Conservation (phyloP, 306 rosid genomes). For the peach (Prunus persica) region DNA sequence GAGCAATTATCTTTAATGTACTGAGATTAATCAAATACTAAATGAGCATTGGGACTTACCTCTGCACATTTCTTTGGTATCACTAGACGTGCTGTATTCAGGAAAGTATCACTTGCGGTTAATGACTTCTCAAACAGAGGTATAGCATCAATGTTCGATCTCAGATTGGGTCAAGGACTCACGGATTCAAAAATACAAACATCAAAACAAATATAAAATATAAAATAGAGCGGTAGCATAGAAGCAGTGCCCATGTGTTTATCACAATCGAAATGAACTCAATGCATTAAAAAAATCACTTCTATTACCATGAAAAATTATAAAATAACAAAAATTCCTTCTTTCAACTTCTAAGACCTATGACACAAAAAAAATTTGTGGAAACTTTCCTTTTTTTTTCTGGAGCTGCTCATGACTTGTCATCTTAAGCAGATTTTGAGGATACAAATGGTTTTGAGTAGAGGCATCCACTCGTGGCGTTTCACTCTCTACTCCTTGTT, state of each 20-base stretch:
- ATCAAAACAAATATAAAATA: background rate
- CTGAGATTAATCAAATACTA: background rate
- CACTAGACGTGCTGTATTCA: slow-evolving; percentile 25
- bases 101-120: slow-evolving; percentile 15
- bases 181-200: background rate
- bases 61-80: slow-evolving; percentile 25
- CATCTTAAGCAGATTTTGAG: background rate
- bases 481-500: background rate
- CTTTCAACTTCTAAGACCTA: background rate
- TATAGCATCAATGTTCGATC: background rate
- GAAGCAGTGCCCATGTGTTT: background rate
- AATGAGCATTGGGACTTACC: slow-evolving; percentile 28
- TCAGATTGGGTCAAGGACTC: slow-evolving; percentile 17
- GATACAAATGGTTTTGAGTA: background rate
- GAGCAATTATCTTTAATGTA: background rate
- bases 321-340: too few relatives aligned
- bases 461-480: slow-evolving; percentile 1
- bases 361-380: background rate
- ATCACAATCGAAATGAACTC: background rate
- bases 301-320: background rate
- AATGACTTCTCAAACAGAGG: slow-evolving; percentile 25
- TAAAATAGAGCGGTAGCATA: background rate
- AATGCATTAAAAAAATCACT: background rate
- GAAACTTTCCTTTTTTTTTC: slow-evolving; percentile 16
- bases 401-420: background rate